Evolutionary conservation across 139 green algal species (phyloP), one percentile per base, ranked within the genome.

Genomic region (Chlorella sp.): DNA sequence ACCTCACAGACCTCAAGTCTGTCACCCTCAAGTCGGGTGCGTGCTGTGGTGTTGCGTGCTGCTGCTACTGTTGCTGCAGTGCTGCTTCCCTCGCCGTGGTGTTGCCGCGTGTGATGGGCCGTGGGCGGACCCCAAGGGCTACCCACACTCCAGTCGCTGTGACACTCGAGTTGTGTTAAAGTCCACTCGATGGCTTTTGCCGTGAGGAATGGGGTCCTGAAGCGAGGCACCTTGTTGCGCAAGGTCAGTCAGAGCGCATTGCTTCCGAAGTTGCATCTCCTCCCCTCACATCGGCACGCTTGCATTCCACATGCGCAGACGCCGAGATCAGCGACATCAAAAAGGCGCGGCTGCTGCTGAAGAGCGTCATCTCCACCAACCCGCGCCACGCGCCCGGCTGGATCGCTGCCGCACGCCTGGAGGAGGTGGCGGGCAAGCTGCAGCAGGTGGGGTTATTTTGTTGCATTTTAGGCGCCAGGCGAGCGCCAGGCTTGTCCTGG

Each of bases 301-400:
- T 40, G 9, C 19, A 20, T 6, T 36, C 85, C 88, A 41, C 90
- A 48, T 48, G 85, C 51, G 24, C 90, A 76, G 96, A 98, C 60
- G 93, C 96, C 11, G 97, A 99, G 84, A 98, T 99, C 58, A 91
- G 85, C 30, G 97, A 99, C 93, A 98, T 99, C 88, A 99, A 99
- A 84, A 98, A 98, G 85, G 97, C 97, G 24, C 90, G 97, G 22
- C 93, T 97, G 87, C 93, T 99, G 88, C 91, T 99, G 17, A 98
- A 98, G 89, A 94, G 82, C 36, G 96, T 99, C 34, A 99, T 97
- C 76, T 91, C 92, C 46, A 99, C 97, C 68, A 99, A 99, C 88
- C 96, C 97, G 17, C 93, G 94, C 83, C 96, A 99, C 88, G 97
- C 94, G 36, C 97, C 97, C 30, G 97, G 97, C 16, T 99, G 97